Evolutionary conservation across 1,284 basidiomycete species (phyloP).

Genomic region (Fereydounia khargensis): DNA sequence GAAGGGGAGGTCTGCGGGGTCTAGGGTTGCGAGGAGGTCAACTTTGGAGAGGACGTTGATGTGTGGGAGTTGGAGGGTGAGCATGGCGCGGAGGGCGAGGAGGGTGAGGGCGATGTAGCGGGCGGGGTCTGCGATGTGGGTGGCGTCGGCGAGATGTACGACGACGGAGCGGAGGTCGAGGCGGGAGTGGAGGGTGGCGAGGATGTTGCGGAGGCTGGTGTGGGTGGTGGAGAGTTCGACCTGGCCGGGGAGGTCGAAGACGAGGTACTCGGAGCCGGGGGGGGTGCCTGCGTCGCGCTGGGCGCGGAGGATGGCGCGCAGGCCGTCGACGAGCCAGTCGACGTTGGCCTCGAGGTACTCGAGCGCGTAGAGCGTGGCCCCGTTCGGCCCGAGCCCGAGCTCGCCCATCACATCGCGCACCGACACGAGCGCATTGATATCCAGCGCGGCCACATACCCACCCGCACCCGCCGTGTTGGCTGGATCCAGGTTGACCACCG

Average conservation of each 20-base stretch:
- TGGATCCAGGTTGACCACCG: conserved; percentile 91
- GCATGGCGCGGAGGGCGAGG: conserved; percentile 89
- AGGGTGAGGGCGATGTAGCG: conserved; percentile 93
- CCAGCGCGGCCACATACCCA: conserved; percentile 85
- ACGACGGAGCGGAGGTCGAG: conserved; percentile 75
- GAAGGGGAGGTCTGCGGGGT: conserved; percentile 65
- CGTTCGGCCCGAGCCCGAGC: conserved; percentile 87
- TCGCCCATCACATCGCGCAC: conserved; percentile 84
- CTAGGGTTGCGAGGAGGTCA: conserved; percentile 68
- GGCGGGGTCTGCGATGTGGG: conserved; percentile 91
- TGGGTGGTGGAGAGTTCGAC: conserved; percentile 97
- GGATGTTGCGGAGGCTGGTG: conserved; percentile 62
- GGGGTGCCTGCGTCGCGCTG: conserved; percentile 10
- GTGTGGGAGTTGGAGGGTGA: conserved; percentile 95
- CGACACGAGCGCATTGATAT: conserved; percentile 82
- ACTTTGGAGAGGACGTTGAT: conserved; percentile 96
- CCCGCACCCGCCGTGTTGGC: conserved; percentile 85
- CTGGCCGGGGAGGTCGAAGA: conserved; percentile 96
- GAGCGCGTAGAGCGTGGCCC: conserved; percentile 94
- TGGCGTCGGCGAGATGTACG: conserved; percentile 92
- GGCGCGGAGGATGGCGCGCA: conserved; percentile 60
- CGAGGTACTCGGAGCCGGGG: conserved; percentile 67
- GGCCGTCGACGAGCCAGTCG: conserved; percentile 77
- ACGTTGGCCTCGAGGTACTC: conserved; percentile 94
- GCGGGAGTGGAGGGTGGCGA: conserved; percentile 74